These are phyloP conservation scores for Coniochaeta ligniaria DNA, from an alignment of 2,329 filamentous ascomycete genomes.

Conservation along the genomic window DNA sequence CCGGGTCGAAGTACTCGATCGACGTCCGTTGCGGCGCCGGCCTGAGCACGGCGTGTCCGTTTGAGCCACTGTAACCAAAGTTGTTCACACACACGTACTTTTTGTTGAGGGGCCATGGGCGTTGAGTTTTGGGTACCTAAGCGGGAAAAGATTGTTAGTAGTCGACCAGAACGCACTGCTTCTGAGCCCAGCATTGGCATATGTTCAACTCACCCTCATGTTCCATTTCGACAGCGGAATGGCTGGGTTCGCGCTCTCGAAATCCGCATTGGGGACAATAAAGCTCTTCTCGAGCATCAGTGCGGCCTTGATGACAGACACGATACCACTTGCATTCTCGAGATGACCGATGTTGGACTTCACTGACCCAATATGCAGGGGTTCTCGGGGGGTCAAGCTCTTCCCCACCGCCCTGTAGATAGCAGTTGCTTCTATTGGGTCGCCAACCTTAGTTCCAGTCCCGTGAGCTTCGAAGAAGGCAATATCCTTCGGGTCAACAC, in stretches of 20 bases:
- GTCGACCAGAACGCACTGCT: background rate
- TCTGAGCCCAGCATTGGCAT: background rate
- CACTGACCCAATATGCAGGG: slow-evolving; percentile 24
- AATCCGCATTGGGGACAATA: slow-evolving; percentile 10
- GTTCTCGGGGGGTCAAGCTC: background rate
- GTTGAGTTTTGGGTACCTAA: background rate
- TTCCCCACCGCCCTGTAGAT: background rate
- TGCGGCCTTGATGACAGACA: slow-evolving; percentile 23
- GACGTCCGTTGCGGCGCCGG: slow-evolving; percentile 3
- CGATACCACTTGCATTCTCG: slow-evolving; percentile 24
- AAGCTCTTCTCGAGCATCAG: slow-evolving; percentile 38
- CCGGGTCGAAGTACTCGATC: slow-evolving; percentile 1
- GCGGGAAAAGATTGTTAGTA: background rate
- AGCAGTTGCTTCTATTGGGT: background rate
- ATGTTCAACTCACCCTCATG: slow-evolving; percentile 18
- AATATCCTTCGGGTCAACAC: background rate
- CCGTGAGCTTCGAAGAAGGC: slow-evolving; percentile 1
- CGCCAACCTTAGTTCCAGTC: slow-evolving; percentile 2
- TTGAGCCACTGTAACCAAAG: slow-evolving; percentile 38
- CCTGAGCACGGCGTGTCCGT: slow-evolving; percentile 33
- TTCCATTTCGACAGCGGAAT: slow-evolving; percentile 37
- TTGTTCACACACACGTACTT: slow-evolving; percentile 26
- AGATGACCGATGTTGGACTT: slow-evolving; percentile 30
- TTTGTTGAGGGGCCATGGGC: slow-evolving; percentile 7
- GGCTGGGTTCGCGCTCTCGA: slow-evolving; percentile 8